Percentiles rank a stretch among this genome's conserved stretches.
Conservation (phyloP, 2,329 filamentous ascomycete species). For the Drechmeria coniospora region DNA sequence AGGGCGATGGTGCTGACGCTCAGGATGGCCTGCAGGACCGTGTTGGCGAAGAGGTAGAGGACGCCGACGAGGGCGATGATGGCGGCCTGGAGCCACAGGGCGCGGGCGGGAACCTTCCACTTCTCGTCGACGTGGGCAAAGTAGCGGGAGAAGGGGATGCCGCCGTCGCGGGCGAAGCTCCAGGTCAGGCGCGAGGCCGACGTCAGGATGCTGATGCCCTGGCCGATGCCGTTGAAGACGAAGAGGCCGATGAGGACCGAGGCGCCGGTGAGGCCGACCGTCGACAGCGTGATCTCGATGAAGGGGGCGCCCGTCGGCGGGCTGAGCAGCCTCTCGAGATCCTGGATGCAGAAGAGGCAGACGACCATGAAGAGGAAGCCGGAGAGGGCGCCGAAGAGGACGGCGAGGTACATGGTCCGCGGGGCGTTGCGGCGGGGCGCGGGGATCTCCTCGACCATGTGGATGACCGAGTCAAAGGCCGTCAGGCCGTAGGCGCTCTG, state of each 20-base stretch:
- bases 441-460: slow-evolving; percentile 42
- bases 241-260: slow-evolving; percentile 33
- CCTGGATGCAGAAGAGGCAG: slow-evolving; percentile 34
- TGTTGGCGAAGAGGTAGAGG: slow-evolving; percentile 37
- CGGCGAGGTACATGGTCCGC: slow-evolving; percentile 34
- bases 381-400: slow-evolving; percentile 30
- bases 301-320: slow-evolving; percentile 28
- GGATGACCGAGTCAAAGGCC: slow-evolving; percentile 42
- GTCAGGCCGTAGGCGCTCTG: slow-evolving; percentile 40
- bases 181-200: slow-evolving; percentile 36
- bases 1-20: slow-evolving; percentile 41
- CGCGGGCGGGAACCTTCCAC: slow-evolving; percentile 36
- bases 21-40: slow-evolving; percentile 36
- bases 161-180: slow-evolving; percentile 39
- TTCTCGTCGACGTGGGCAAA: slow-evolving; percentile 25
- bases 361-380: slow-evolving; percentile 37
- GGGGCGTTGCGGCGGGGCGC: slow-evolving; percentile 34
- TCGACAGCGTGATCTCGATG: slow-evolving; percentile 28
- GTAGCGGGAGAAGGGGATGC: slow-evolving; percentile 28
- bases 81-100: slow-evolving; percentile 35
- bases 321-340: slow-evolving; percentile 24
- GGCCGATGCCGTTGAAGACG: slow-evolving; percentile 38
- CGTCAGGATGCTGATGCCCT: slow-evolving; percentile 34
- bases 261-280: slow-evolving; percentile 20
- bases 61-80: slow-evolving; percentile 30